Base-by-base conservation (phyloP, 352 stramenopile genomes). In the Globisporangium canariense region DNA sequence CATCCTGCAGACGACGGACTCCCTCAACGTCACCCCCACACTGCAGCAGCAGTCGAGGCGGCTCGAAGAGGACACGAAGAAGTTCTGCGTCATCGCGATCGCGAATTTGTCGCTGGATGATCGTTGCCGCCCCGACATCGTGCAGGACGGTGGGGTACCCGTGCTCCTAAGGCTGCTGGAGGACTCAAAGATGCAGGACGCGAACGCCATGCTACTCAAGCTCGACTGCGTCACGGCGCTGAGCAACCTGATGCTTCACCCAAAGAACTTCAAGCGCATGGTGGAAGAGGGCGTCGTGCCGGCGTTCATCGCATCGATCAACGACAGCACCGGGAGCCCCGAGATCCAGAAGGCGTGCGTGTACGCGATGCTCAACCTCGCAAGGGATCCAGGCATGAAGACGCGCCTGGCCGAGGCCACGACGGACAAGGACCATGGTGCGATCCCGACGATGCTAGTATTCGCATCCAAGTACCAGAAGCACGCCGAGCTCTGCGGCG, bases 161-260 rank as follows among this genome's bases (percentile, higher is more conserved):
- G 59, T 85, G 45, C 73, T 94, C 8, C 71, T 94, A 5, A 52
- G 65, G 0, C 65, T 93, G 3, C 71, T 94, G 14, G 57, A 77
- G 20, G 58, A 71, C 41, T 28, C 47, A 10, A 25, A 46, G 28
- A 52, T 40, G 0, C 69, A 73, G 11, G 61, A 73, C 11, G 56
- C 50, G 8, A 58, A 68, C 40, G 40, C 53, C 6, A 73, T 87
- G 36, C 68, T 93, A 53, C 70, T 93, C 13, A 84, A 93, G 56
- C 68, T 92, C 34, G 86, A 94, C 70, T 92, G 84, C 54, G 83
- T 93, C 25, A 90, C 83, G 22, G 78, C 84, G 16, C 68, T 94
- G 57, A 93, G 86, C 65, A 92, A 93, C 45, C 64, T 94, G 6
- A 89, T 94, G 68, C 75, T 93, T 8, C 84, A 93, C 50, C 81